A percentile compares a stretch with the other conserved stretches of the same genome.
Conservation (phyloP, 306 rosid species). For the Aeschynomene evenia region DNA sequence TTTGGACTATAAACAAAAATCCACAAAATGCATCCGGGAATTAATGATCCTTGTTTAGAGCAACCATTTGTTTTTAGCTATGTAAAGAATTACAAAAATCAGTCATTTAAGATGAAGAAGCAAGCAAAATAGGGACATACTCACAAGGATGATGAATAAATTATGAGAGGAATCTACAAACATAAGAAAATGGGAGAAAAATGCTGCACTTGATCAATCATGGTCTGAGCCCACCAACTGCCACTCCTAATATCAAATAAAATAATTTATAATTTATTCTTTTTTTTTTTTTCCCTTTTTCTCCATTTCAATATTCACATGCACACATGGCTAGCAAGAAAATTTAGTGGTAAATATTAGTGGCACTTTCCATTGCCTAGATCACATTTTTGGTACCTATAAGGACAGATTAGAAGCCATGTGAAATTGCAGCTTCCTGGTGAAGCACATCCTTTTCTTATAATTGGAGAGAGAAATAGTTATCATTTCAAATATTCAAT, state of each 20-base stretch:
- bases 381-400: slow-evolving; percentile 30
- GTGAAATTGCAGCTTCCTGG: slow-evolving; percentile 77
- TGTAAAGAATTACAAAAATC: not conserved
- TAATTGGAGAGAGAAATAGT: slow-evolving; percentile 52
- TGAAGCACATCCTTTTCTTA: slow-evolving; percentile 43
- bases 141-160: slow-evolving; percentile 31
- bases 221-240: slow-evolving; percentile 60
- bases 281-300: not conserved
- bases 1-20: too few relatives aligned
- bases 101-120: slow-evolving; percentile 26
- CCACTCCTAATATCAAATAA: slow-evolving; percentile 39
- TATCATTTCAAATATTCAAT: slow-evolving; percentile 9
- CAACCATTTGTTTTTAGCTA: not conserved
- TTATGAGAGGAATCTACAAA: slow-evolving; percentile 32
- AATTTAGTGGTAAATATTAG: slow-evolving; percentile 13
- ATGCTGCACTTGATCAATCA: slow-evolving; percentile 55
- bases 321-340: slow-evolving; percentile 55
- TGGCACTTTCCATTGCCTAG: slow-evolving; percentile 15
- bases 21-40: slow-evolving; percentile 24
- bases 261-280: not conserved
- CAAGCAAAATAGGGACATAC: slow-evolving; percentile 23
- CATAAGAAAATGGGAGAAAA: slow-evolving; percentile 54
- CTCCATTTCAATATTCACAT: slow-evolving; percentile 60
- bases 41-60: slow-evolving; percentile 27
- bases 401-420: slow-evolving; percentile 58